A percentile compares a stretch with the other conserved stretches of the same genome.
Conservation (phyloP, 2,329 filamentous ascomycete genomes). For the Diaporthe sp. region DNA sequence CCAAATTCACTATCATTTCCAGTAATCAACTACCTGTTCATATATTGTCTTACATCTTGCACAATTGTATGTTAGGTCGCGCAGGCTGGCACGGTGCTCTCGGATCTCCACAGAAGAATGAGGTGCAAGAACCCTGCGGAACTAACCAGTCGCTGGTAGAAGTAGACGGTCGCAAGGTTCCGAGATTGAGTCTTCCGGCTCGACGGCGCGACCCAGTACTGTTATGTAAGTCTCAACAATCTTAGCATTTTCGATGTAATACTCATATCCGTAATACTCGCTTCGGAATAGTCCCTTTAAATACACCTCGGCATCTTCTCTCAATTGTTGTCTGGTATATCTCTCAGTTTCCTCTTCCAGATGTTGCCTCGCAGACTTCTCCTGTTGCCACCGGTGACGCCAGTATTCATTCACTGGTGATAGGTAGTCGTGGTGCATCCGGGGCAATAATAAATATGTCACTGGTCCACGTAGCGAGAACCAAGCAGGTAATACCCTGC, state of each 20-base stretch:
- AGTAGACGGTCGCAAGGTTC: background rate
- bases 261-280: background rate
- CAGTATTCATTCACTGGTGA: background rate
- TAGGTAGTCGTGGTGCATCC: background rate
- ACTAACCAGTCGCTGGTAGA: background rate
- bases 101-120: too few species aligned
- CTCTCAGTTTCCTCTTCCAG: background rate
- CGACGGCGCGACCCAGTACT: background rate
- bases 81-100: too few species aligned
- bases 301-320: too few species aligned
- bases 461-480: background rate
- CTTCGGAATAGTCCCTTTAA: background rate
- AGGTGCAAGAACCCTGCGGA: too few species aligned
- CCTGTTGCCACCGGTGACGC: background rate
- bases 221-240: background rate
- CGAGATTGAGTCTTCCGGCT: background rate
- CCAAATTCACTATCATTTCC: too few species aligned
- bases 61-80: too few species aligned
- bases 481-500: background rate
- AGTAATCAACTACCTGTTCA: too few species aligned
- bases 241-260: background rate
- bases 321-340: background rate
- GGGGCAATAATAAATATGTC: background rate
- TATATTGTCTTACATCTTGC: too few species aligned
- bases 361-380: fast-evolving